These are phyloP conservation scores for Daedaleopsis sinensis DNA, from an alignment of 768 basidiomycete genomes.

Conservation along the genomic window DNA sequence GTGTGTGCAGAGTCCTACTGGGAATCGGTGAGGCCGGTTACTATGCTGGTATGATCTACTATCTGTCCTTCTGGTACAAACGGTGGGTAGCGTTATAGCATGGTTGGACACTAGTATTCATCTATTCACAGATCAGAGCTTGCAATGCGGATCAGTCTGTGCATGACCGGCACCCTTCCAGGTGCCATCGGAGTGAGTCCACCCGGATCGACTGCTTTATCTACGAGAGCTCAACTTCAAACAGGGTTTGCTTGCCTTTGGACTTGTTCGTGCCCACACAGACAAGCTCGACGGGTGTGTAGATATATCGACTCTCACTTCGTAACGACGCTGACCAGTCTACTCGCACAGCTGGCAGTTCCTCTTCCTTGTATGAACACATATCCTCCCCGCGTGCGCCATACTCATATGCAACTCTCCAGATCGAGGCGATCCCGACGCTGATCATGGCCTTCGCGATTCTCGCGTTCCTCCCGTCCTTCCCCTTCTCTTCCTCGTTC, in stretches of 20 bases:
- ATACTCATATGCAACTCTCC: not conserved
- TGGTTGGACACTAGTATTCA: not conserved
- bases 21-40: conserved; percentile 66
- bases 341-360: conserved; percentile 53
- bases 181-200: conserved; percentile 53
- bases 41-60: conserved; percentile 64
- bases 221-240: not conserved
- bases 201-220: not conserved
- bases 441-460: conserved; percentile 52
- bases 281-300: conserved; percentile 44
- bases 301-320: not conserved
- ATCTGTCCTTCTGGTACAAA: conserved; percentile 60
- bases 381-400: too few relatives aligned
- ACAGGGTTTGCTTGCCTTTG: conserved; percentile 59
- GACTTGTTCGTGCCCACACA: conserved; percentile 54
- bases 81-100: conserved; percentile 14
- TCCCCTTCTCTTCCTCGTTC: conserved; percentile 57
- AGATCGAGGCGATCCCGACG: conserved; percentile 62
- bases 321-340: not conserved
- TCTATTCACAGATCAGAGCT: conserved; percentile 40
- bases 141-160: conserved; percentile 54
- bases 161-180: conserved; percentile 61
- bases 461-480: conserved; percentile 54
- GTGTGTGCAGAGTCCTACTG: conserved; percentile 47
- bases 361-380: conserved; percentile 48